phyloP scores from a whole-genome alignment of 2,329 filamentous ascomycete species.

The Penicillium sp. region DNA sequence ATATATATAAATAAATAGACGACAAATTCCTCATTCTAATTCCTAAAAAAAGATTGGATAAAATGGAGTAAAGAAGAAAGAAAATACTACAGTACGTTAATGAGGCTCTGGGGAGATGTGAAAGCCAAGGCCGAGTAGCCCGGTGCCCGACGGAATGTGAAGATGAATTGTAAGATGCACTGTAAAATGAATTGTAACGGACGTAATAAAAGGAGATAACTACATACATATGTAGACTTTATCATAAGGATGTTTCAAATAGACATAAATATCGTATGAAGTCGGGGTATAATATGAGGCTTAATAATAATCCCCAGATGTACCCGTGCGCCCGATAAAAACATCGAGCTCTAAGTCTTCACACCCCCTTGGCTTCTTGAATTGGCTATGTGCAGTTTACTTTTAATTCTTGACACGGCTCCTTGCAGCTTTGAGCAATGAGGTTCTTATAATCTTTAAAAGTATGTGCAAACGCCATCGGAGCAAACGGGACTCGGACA shows the following conservation, averaged over 20 bases:
- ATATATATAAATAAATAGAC: too few species aligned
- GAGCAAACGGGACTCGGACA: slow-evolving; percentile 3
- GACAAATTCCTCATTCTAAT: background rate
- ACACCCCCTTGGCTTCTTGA: slow-evolving; percentile 2
- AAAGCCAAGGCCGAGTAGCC: background rate
- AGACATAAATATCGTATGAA: background rate
- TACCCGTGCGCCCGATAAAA: slow-evolving; percentile 13
- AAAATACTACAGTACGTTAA: background rate
- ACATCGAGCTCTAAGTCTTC: slow-evolving; percentile 4
- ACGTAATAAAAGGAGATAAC: too few species aligned
- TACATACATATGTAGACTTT: too few species aligned
- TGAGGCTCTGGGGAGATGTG: slow-evolving; percentile 1
- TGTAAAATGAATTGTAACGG: too few species aligned
- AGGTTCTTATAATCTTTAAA: background rate
- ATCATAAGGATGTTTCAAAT: background rate
- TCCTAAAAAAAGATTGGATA: background rate
- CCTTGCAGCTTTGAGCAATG: slow-evolving; percentile 3
- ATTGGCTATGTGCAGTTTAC: slow-evolving; percentile 5
- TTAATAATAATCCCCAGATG: slow-evolving; percentile 8
- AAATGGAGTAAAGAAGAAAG: background rate
- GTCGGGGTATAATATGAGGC: background rate
- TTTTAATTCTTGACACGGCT: background rate
- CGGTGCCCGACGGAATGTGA: background rate
- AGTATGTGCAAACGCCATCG: slow-evolving; percentile 4
- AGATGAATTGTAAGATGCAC: background rate